Evolutionary conservation across 2,329 filamentous ascomycete species (phyloP).

Genomic region (Zymoseptoria passerinii): DNA sequence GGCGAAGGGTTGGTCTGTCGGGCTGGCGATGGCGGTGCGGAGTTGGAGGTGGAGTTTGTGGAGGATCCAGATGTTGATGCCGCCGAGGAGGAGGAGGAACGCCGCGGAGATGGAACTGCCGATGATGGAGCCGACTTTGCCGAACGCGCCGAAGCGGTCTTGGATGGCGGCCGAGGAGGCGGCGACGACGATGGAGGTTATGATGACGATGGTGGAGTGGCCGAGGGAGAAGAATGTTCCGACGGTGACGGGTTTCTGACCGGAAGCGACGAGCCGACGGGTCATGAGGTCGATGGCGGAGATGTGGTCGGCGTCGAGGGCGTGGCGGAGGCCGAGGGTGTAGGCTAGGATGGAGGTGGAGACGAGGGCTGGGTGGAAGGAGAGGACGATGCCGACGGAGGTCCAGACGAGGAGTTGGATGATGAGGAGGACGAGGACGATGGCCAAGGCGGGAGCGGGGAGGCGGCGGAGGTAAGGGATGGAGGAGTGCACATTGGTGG

Average conservation of each 20-base stretch:
- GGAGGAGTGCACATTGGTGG: slow-evolving; percentile 38
- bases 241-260: slow-evolving; percentile 79
- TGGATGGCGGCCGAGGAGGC: slow-evolving; percentile 80
- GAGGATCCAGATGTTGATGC: slow-evolving; percentile 80
- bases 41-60: slow-evolving; percentile 67
- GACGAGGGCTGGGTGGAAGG: slow-evolving; percentile 49
- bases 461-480: slow-evolving; percentile 49
- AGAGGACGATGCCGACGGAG: slow-evolving; percentile 48
- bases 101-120: slow-evolving; percentile 79
- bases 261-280: slow-evolving; percentile 73
- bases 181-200: slow-evolving; percentile 86
- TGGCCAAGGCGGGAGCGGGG: slow-evolving; percentile 49
- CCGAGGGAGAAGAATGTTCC: slow-evolving; percentile 92
- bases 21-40: slow-evolving; percentile 48
- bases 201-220: slow-evolving; percentile 84
- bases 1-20: slow-evolving; percentile 28
- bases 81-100: slow-evolving; percentile 72
- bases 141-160: slow-evolving; percentile 71
- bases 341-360: slow-evolving; percentile 79
- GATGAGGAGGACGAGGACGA: slow-evolving; percentile 46
- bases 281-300: slow-evolving; percentile 94
- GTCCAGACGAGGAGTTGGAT: slow-evolving; percentile 53
- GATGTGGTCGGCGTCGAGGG: slow-evolving; percentile 94
- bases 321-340: slow-evolving; percentile 81
- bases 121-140: slow-evolving; percentile 74